Evolutionary conservation across 352 stramenopile genomes (phyloP).

Genomic region (Phytopythium sindhum): DNA sequence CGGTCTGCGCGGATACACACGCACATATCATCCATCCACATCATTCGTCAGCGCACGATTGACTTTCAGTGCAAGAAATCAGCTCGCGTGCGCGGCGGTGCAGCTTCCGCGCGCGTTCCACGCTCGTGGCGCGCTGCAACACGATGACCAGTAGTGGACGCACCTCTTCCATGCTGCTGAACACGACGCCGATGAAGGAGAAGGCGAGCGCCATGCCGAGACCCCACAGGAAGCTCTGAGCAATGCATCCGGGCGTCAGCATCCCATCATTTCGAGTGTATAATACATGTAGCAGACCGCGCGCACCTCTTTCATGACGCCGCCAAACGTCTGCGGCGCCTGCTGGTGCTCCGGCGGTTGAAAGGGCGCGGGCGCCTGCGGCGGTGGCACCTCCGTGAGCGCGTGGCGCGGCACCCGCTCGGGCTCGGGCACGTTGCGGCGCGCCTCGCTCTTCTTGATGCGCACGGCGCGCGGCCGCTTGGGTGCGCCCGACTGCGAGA

Average conservation of each 20-base stretch:
- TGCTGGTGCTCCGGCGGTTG: constrained; percentile 35
- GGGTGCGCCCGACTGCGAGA: constrained; percentile 27
- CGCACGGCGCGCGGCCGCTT: constrained; percentile 64
- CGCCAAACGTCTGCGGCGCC: constrained; percentile 51
- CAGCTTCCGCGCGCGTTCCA: neutral
- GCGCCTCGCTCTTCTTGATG: constrained; percentile 67
- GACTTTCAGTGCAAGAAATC: neutral
- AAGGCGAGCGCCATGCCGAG: constrained; percentile 78
- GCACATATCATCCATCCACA: neutral
- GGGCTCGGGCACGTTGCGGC: constrained; percentile 42
- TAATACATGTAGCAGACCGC: too few relatives aligned
- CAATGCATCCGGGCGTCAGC: neutral
- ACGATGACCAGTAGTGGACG: neutral
- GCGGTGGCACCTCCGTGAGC: constrained; percentile 26
- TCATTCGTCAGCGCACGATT: neutral
- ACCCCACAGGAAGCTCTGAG: constrained; percentile 75
- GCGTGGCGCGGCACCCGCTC: constrained; percentile 39
- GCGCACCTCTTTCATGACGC: constrained; percentile 60
- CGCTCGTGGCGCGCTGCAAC: neutral
- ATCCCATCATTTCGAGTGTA: too few relatives aligned
- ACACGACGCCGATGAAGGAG: constrained; percentile 61
- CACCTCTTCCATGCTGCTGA: constrained; percentile 69
- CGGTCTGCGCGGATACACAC: constrained; percentile 13
- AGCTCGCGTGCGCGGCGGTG: neutral
- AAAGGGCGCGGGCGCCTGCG: constrained; percentile 24